phyloP scores from a whole-genome alignment of 495 filamentous ascomycete species.

The Aspergillus carlsbadensis region DNA sequence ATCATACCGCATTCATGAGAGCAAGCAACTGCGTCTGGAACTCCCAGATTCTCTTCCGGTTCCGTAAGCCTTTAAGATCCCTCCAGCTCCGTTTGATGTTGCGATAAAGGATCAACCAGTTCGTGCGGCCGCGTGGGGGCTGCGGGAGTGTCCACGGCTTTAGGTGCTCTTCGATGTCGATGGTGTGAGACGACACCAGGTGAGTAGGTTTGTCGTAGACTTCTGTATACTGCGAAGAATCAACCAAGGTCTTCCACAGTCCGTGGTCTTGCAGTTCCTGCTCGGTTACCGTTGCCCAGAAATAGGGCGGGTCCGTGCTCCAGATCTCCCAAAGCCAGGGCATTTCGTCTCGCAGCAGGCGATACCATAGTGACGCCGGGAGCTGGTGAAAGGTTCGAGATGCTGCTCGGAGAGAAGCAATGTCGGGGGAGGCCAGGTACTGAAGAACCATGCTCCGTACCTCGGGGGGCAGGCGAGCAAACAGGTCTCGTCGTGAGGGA shows the following conservation, averaged over 20 bases:
- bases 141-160: background rate
- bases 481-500: background rate
- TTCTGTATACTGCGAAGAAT: too few relatives aligned
- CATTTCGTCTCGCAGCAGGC: slow-evolving; percentile 1
- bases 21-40: slow-evolving; percentile 2
- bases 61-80: slow-evolving; percentile 3
- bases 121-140: background rate
- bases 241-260: background rate
- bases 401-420: background rate
- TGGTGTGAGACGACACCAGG: background rate
- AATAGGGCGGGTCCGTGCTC: slow-evolving; percentile 2
- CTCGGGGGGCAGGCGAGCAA: background rate
- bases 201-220: too few relatives aligned
- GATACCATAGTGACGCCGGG: background rate
- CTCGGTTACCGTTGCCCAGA: slow-evolving; percentile 5
- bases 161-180: background rate
- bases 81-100: background rate
- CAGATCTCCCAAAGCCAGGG: slow-evolving; percentile 4
- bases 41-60: slow-evolving; percentile 8
- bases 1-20: too few relatives aligned
- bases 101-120: slow-evolving; percentile 4
- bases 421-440: background rate
- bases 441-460: background rate
- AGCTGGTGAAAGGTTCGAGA: background rate
- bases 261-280: background rate